A percentile compares a stretch with the other conserved stretches of the same genome.
These are phyloP conservation scores for Quercus alba DNA, from an alignment of 306 rosid species.

Conservation along the genomic window DNA sequence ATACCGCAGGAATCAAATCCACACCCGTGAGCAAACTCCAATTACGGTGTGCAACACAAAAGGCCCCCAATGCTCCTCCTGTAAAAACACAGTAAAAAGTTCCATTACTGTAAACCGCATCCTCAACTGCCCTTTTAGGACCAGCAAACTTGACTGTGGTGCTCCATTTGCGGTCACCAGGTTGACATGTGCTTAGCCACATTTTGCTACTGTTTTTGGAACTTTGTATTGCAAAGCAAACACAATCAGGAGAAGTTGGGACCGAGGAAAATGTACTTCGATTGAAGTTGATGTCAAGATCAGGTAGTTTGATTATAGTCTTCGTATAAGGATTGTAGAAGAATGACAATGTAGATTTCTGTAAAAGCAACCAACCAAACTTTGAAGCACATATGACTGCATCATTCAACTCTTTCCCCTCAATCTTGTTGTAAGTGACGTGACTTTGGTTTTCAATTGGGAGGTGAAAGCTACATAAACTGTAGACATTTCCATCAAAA, in stretches of 20 bases:
- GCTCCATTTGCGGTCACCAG: neutral
- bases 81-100: neutral
- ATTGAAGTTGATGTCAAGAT: constrained; percentile 1
- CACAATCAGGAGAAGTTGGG: neutral
- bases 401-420: neutral
- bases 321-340: neutral
- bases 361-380: neutral
- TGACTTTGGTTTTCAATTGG: neutral
- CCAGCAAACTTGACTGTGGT: neutral
- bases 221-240: neutral
- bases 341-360: neutral
- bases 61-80: neutral
- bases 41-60: neutral
- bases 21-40: neutral
- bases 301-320: neutral
- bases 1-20: neutral
- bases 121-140: neutral
- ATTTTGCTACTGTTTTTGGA: neutral
- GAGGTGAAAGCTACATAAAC: neutral
- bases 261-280: constrained; percentile 1
- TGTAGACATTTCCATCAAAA: neutral
- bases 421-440: neutral
- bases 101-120: neutral
- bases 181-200: neutral
- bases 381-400: neutral